Base-by-base conservation (phyloP, 2,329 filamentous ascomycete species). In the Fusarium miscanthi region DNA sequence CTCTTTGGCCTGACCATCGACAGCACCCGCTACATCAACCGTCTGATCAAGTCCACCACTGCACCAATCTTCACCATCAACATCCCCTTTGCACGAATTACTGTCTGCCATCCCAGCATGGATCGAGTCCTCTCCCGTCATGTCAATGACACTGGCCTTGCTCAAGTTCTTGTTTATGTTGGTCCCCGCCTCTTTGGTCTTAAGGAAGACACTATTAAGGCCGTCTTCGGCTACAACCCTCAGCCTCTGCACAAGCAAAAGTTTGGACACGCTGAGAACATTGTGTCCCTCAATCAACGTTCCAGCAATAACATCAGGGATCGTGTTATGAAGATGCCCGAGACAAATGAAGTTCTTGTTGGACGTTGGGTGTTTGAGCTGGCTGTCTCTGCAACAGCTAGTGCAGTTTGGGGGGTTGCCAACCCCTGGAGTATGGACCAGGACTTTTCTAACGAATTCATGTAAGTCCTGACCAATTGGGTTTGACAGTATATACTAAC, bases 391-490 rank as follows among this genome's bases (percentile, higher is more conserved):
- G 77, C 78, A n/a, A 76, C 79, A 12, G 78, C 79, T 1, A 79
- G 69, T 38, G 77, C 79, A 25, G 76, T 79, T 25, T 80, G 79
- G 79, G 79, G 79, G 8, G 68, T 72, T 6, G 57, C 74, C 38
- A 80, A 80, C 54, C 79, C 79, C 6, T 80, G 78, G 78, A 72
- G 76, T 6, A 74, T 77, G 65, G 78, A 80, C 25, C 60, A 62
- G 9, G 77, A 80, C 52, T 80, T 80, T 48, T 69, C 77, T 4
- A 67, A 76, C 17, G 76, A 79, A 30, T 80, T 80, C 59, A 78
- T 80, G 78, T 75, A 66, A 75, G 76, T 63, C 14, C 17, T 17
- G 0, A 2, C n/a, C 31, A 12, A 3, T 6, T 4, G 8, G 3
- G 2, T 11, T 21, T 11, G 2, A 7, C 3, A 11, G 21, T 1